Base-by-base conservation (phyloP, 768 basidiomycete species). In the Russula abietina region DNA sequence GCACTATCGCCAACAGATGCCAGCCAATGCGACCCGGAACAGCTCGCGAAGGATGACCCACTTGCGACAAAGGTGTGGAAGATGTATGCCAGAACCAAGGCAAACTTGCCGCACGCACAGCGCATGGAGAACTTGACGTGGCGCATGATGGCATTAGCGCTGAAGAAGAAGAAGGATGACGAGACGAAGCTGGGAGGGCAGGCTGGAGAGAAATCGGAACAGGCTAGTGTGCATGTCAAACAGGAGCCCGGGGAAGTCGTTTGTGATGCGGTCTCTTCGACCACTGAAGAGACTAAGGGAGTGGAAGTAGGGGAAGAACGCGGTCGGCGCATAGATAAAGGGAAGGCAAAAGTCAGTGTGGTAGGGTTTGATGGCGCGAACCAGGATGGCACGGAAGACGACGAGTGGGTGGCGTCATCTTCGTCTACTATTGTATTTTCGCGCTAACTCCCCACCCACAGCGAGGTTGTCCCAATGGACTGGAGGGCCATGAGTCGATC, bases 51-150 rank as follows among this genome's bases (percentile, higher is more conserved):
- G 71, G 88, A 93, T 56, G 95, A 97, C 72, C 95, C 94, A 8
- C 79, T 97, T 24, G 93, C 93, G 0, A 89, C 95, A 1, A 93
- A 98, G 75, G 90, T 98, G 33, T 98, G 96, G 96, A 93, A 88
- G 77, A 90, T 98, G 83, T 98, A 91, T 71, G 86, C 93, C 39
- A 85, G 90, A 64, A 90, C 89, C 51, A 94, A 93, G 75, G 89
- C 88, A n/a, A 83, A 81, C 36, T 75, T 96, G 60, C 93, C 95
- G 33, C 92, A 96, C 71, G 92, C 90, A 0, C 91, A 94, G 75
- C 78, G 95, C 70, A 94, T 99, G 92, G 97, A 98, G 77, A 98
- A 98, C 71, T 74, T 98, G 59, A 97, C 95, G 0, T 98, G 96
- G 96, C 78, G 97, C 62, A 91, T 98, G 93, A 98, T 98, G 95